Conservation (phyloP, 2,329 filamentous ascomycete species). For the Fusarium vanettenii region DNA sequence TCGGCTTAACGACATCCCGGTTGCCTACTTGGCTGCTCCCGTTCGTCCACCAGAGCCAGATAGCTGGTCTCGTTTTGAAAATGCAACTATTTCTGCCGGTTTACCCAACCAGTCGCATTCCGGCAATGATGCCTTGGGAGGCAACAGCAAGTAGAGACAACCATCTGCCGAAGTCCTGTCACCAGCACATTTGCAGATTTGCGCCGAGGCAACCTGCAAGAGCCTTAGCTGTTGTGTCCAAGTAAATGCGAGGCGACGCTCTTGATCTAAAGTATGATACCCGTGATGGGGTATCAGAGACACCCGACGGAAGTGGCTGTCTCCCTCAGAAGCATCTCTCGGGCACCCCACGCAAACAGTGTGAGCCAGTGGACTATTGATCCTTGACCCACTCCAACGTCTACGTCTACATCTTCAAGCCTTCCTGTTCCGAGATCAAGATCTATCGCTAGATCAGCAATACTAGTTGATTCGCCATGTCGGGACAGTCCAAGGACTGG, state of each 20-base stretch:
- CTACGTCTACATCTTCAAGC: not conserved
- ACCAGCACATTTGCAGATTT: not conserved
- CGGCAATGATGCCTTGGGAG: not conserved
- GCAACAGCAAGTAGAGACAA: not conserved
- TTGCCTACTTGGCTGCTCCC: slow-evolving; percentile 19
- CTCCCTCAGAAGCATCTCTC: not conserved
- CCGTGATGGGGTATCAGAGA: not conserved
- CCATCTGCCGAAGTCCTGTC: not conserved
- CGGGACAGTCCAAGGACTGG: not conserved
- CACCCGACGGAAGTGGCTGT: slow-evolving; percentile 9
- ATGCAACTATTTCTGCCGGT: not conserved
- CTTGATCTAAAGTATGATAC: not conserved
- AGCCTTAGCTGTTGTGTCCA: slow-evolving; percentile 21
- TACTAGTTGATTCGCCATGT: slow-evolving; percentile 1
- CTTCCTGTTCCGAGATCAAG: not conserved
- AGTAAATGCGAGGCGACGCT: not conserved
- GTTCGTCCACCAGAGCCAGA: slow-evolving; percentile 2
- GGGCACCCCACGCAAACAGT: not conserved
- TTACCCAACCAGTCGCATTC: slow-evolving; percentile 14
- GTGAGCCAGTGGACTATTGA: not conserved
- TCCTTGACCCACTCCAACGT: slow-evolving; percentile 2
- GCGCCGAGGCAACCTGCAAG: slow-evolving; percentile 35
- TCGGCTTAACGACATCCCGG: not conserved
- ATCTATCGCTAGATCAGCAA: slow-evolving; percentile 1
- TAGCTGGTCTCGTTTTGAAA: not conserved